Base-by-base conservation (phyloP, 2,329 filamentous ascomycete genomes). In the Achaetomium macrosporum region DNA sequence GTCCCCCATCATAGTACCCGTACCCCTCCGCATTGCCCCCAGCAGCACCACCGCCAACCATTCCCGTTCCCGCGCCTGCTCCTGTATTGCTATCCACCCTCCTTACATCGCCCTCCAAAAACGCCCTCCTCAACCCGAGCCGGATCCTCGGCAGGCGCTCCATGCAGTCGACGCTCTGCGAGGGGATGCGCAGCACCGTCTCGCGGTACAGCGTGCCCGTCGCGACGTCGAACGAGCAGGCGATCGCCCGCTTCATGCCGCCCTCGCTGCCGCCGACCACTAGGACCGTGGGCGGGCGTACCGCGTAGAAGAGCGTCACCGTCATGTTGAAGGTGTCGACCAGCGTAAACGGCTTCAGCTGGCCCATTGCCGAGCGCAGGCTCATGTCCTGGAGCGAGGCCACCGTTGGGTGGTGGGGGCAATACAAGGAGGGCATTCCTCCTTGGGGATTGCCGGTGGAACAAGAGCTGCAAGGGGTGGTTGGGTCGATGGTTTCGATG, bases 241-340 rank as follows among this genome's bases (percentile, higher is more conserved):
- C 62, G 15, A 76, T 61, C 5, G 71, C 71, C 8, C 73, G 65
- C 57, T 73, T 70, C 72, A 75, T 75, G 7, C 74, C 73, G 13
- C 74, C 74, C 56, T 76, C 73, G 2, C 60, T 62, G 9, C 70
- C 73, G 16, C 69, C 70, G 15, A 75, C 51, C 5, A 76, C 54
- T 42, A 73, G 64, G 35, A 65, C 68, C 2, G 69, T 63, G 0
- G 74, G 74, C 1, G 73, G 72, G 0, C 68, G 56, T 16, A 59
- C 62, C 2, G 68, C 66, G 37, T 69, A 61, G 19, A 71, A 70
- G 2, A 69, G 53, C 5, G 66, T 70, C 33, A 66, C 45, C 39
- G 64, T 54, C 66, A 71, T 67, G 57, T 64, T 66, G 53, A 64
- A 66, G 1, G 67, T 69, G 35, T 71, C 69, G 0, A 70, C 65